Evolutionary conservation across 306 rosid species (phyloP).

Genomic region (Sophora flavescens): DNA sequence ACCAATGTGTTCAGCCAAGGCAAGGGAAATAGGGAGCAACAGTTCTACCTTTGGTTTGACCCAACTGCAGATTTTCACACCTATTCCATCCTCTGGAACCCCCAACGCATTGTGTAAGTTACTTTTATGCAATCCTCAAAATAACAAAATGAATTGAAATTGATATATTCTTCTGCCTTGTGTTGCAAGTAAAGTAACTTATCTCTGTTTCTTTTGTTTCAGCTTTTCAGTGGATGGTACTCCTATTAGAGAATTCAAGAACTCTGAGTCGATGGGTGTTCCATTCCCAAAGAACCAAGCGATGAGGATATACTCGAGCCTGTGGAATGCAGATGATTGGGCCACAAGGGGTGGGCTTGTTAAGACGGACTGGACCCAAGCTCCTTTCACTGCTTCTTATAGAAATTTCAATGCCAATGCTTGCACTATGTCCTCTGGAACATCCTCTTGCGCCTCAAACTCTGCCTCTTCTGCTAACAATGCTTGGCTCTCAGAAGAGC

Average conservation of each 20-base stretch:
- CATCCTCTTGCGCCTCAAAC: conserved; percentile 45
- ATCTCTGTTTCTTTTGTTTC: background rate
- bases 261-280: conserved; percentile 62
- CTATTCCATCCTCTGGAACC: conserved; percentile 78
- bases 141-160: too few relatives aligned
- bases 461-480: conserved; percentile 24
- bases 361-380: conserved; percentile 71
- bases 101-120: conserved; percentile 61
- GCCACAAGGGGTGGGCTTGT: conserved; percentile 85
- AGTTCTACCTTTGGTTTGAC: conserved; percentile 81
- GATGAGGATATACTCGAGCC: conserved; percentile 68
- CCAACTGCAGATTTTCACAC: conserved; percentile 74
- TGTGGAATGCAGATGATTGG: conserved; percentile 91
- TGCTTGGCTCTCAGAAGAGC: conserved; percentile 57
- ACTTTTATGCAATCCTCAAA: too few relatives aligned
- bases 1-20: conserved; percentile 79
- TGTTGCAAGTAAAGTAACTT: too few relatives aligned
- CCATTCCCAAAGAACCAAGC: conserved; percentile 67
- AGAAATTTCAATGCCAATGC: conserved; percentile 68
- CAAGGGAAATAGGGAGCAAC: conserved; percentile 74
- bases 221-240: conserved; percentile 75
- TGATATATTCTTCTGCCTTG: too few relatives aligned
- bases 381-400: conserved; percentile 71
- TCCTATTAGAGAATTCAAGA: conserved; percentile 80
- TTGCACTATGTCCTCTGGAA: conserved; percentile 48